Base-by-base conservation (phyloP, 129 eudicot species). In the Chrysanthemum seticuspe region DNA sequence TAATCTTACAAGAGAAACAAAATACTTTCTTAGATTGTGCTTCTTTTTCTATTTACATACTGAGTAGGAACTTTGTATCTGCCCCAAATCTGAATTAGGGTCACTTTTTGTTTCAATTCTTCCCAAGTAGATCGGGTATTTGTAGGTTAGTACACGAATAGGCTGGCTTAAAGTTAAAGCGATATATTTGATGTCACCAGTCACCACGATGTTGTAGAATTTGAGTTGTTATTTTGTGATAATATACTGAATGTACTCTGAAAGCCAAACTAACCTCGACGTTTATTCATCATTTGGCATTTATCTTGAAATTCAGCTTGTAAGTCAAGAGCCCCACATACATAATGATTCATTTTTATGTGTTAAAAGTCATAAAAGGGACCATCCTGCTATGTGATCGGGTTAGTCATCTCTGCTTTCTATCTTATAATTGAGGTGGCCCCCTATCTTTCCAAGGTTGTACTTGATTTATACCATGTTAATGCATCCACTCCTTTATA, bases 391-490 rank as follows among this genome's bases (percentile, higher is more conserved):
- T 29, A 18, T 68, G 61, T 45, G 62, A 78, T 70, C 76, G 7
- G 7, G 52, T 62, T 62, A 34, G 56, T 47, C 72, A 64, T 71
- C 48, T 71, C 76, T 71, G 59, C 82, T 78, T 78, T 78, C 47
- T 71, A 71, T 78, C 77, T 64, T 64, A 71, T 64, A 64, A 65
- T 64, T 72, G 77, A 78, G 77, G 62, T 71, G 82, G 77, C 82
- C 82, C 82, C 50, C 82, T 25, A 10, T 71, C 76, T 63, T 77
- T 78, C 72, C 45, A 70, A 78, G 77, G 72, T 63, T 71, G 82
- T 65, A 71, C 62, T 7, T 36, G 49, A 50, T 56, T 63, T 52
- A 75, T 23, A 55, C 65, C 71, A 64, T 62, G 59, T 75, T 66
- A 62, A 62, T 51, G 36, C 53, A 76, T 57, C 18, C 18, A 13